These are phyloP conservation scores for Ziziphus jujuba DNA, from an alignment of 306 rosid genomes.

Conservation along the genomic window DNA sequence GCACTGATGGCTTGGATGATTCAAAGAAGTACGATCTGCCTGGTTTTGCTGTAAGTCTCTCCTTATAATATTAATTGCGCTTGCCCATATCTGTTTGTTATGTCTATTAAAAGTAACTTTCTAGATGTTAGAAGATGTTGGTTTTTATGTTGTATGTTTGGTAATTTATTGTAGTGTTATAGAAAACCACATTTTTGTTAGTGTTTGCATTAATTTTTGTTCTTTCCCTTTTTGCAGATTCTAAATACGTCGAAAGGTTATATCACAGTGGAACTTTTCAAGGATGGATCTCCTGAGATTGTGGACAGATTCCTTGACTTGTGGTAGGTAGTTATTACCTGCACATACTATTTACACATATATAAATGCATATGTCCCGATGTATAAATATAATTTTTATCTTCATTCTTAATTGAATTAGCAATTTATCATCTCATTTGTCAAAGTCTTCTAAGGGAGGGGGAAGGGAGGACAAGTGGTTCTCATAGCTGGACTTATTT, in stretches of 20 bases:
- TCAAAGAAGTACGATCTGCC: conserved; percentile 40
- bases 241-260: conserved; percentile 86
- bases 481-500: too few species aligned
- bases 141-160: neutral
- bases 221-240: conserved; percentile 38
- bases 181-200: neutral
- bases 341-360: neutral
- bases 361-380: neutral
- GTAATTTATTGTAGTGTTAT: neutral
- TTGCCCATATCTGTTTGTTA: neutral
- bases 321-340: conserved; percentile 57
- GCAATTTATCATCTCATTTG: too few species aligned
- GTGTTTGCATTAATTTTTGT: neutral
- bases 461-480: too few species aligned
- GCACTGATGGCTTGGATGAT: conserved; percentile 19
- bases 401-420: neutral
- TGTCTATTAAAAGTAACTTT: neutral
- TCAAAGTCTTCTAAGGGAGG: too few species aligned
- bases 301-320: conserved; percentile 96
- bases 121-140: neutral
- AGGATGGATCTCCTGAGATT: conserved; percentile 92
- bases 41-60: conserved; percentile 38
- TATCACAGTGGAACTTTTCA: conserved; percentile 63
- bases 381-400: neutral
- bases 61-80: neutral